A percentile compares a stretch with the other conserved stretches of the same genome.
phyloP scores from a whole-genome alignment of 805 yeast species.

The Suhomyces sp. region DNA sequence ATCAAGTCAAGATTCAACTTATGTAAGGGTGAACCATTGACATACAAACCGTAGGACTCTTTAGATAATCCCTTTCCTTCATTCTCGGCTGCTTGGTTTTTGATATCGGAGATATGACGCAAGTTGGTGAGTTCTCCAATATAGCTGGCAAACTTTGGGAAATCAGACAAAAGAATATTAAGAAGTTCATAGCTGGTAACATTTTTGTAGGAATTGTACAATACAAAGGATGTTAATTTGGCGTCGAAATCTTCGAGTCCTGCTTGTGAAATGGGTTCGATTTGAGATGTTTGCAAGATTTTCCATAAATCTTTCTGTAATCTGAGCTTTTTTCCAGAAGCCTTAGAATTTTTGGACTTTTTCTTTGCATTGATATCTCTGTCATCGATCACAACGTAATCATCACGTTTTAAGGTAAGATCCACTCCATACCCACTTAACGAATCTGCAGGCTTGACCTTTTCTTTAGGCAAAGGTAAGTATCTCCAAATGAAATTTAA shows the following conservation, averaged over 20 bases:
- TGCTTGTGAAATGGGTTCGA: conserved; percentile 26
- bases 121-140: conserved; percentile 21
- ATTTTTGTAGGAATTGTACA: conserved; percentile 15
- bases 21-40: conserved; percentile 68
- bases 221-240: conserved; percentile 41
- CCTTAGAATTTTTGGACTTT: conserved; percentile 20
- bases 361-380: conserved; percentile 34
- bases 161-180: conserved; percentile 41
- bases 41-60: conserved; percentile 49
- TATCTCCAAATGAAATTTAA: conserved; percentile 76
- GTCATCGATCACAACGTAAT: conserved; percentile 64
- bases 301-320: conserved; percentile 16
- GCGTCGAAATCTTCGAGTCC: conserved; percentile 37
- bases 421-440: conserved; percentile 67
- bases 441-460: background rate
- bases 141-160: conserved; percentile 52
- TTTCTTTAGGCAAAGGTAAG: conserved; percentile 34
- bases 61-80: conserved; percentile 36
- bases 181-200: conserved; percentile 33
- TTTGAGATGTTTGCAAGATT: conserved; percentile 16
- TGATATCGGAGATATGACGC: conserved; percentile 17
- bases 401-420: conserved; percentile 61
- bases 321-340: conserved; percentile 13
- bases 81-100: conserved; percentile 26
- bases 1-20: conserved; percentile 42